Percentiles rank a stretch among this genome's conserved stretches.
Evolutionary conservation across 805 yeast species (phyloP).

Genomic region (Wickerhamomyces queroliae): DNA sequence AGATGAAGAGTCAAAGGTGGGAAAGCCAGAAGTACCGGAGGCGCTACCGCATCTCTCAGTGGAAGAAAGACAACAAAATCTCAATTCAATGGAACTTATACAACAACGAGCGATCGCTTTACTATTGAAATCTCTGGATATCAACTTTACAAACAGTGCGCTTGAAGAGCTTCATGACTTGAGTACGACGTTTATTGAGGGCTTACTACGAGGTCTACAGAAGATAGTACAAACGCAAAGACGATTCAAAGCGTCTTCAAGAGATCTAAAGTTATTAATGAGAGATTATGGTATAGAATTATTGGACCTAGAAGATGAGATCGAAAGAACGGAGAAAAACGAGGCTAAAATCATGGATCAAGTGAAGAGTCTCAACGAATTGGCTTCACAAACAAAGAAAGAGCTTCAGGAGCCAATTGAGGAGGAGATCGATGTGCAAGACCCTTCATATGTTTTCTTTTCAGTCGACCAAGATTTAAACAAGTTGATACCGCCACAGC

Average conservation of each 20-base stretch:
- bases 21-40: background rate
- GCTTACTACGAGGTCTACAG: conserved; percentile 37
- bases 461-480: conserved; percentile 45
- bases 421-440: conserved; percentile 29
- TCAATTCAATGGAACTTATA: conserved; percentile 25
- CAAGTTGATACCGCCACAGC: conserved; percentile 48
- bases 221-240: conserved; percentile 55
- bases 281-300: conserved; percentile 36
- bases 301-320: conserved; percentile 34
- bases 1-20: background rate
- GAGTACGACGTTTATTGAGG: conserved; percentile 29
- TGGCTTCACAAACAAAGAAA: conserved; percentile 8
- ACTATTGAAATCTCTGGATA: conserved; percentile 28
- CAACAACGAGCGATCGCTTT: conserved; percentile 30
- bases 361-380: conserved; percentile 6
- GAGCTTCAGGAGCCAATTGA: conserved; percentile 8
- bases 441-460: conserved; percentile 48
- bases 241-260: conserved; percentile 45
- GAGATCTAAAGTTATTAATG: conserved; percentile 43
- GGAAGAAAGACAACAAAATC: conserved; percentile 2
- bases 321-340: conserved; percentile 16
- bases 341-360: background rate
- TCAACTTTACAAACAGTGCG: conserved; percentile 28
- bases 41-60: background rate
- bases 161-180: conserved; percentile 32